Evolutionary conservation across 805 yeast species (phyloP).

Genomic region (Candida namnaoensis): DNA sequence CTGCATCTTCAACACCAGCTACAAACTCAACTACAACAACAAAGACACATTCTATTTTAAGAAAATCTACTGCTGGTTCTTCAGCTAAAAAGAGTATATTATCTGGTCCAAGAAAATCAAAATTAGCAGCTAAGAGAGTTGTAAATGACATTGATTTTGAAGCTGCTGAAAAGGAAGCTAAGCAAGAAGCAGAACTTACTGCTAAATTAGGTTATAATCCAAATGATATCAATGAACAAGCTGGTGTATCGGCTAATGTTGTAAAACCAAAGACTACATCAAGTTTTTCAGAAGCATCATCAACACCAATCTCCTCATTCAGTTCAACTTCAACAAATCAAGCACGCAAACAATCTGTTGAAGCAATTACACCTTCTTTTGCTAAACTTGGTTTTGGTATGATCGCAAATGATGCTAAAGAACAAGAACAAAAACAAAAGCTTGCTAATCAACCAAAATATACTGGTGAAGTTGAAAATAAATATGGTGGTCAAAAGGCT

Average conservation of each 20-base stretch:
- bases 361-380: slow-evolving; percentile 55
- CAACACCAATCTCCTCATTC: slow-evolving; percentile 3
- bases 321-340: slow-evolving; percentile 5
- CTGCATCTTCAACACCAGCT: slow-evolving; percentile 7
- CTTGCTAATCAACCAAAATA: slow-evolving; percentile 51
- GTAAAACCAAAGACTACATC: slow-evolving; percentile 12
- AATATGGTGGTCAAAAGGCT: slow-evolving; percentile 85
- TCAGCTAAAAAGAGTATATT: slow-evolving; percentile 35
- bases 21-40: slow-evolving; percentile 5
- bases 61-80: slow-evolving; percentile 18
- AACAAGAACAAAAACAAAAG: slow-evolving; percentile 30
- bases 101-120: slow-evolving; percentile 50
- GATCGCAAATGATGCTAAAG: slow-evolving; percentile 55
- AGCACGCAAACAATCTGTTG: slow-evolving; percentile 13
- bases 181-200: slow-evolving; percentile 66
- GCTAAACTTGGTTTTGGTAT: slow-evolving; percentile 89
- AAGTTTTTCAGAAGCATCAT: slow-evolving; percentile 4
- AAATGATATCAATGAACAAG: slow-evolving; percentile 13
- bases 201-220: slow-evolving; percentile 35
- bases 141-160: slow-evolving; percentile 52
- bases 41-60: slow-evolving; percentile 19
- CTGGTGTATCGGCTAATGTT: slow-evolving; percentile 3
- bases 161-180: slow-evolving; percentile 69
- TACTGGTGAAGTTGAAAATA: slow-evolving; percentile 66
- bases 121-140: slow-evolving; percentile 50